Base-by-base conservation (phyloP, 768 basidiomycete species). In the Russula brevipes region DNA sequence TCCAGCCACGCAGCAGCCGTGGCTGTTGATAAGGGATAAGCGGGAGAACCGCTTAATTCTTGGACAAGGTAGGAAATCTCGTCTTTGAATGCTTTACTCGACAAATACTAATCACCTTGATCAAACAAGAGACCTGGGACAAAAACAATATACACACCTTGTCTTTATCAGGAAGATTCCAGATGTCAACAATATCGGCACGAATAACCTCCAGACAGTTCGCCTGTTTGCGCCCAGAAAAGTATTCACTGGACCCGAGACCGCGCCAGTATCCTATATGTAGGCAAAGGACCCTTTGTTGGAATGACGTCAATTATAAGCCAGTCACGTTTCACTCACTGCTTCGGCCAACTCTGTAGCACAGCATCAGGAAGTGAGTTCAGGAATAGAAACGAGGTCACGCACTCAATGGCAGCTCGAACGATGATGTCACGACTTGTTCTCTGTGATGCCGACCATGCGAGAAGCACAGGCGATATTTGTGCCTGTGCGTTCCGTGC, bases 381-480 rank as follows among this genome's bases (percentile, higher is more conserved):
- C 45, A 42, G 9, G n/a, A 53, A 16, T 11, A 38, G 24, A 53
- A 14, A 19, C 4, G 33, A 30, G 4, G 24, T 17, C 41, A 54
- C 62, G 45, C 11, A 33, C 62, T 63, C 52, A 4, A 63, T 59
- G 2, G 52, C 39, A 24, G 62, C 52, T 2, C 42, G 31, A 2
- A 59, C 42, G 16, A 30, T 58, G 14, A 58, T 8, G 12, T 35
- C 14, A 42, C 38, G 52, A 24, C 46, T 58, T 14, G 33, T 45
- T 10, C 57, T 59, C 57, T 63, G 62, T n/a, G 62, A 52, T 24
- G 30, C 10, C 3, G 62, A 63, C 57, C 57, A 63, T 0, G 57
- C 62, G 24, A 63, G 51, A 9, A 31, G 10, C 31, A 54, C 57
- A 47, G 52, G 52, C 4, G 50, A 54, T 5, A 42, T 53, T 30